A percentile compares a stretch with the other conserved stretches of the same genome.
Conservation (phyloP, 2,329 filamentous ascomycete genomes). For the Trichoderma harzianum region DNA sequence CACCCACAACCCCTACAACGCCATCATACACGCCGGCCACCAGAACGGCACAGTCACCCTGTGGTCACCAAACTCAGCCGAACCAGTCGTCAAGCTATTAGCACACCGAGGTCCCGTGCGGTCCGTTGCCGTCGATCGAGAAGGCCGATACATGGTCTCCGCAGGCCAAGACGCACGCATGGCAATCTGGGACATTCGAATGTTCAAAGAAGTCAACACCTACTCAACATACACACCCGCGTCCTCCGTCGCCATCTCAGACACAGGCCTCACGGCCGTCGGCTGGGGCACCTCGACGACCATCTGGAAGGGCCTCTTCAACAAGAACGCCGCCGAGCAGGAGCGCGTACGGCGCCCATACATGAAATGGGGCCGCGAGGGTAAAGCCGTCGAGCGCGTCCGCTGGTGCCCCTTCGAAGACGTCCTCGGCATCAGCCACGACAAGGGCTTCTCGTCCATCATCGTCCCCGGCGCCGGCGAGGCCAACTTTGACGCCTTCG, state of each 20-base stretch:
- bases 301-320: slow-evolving; percentile 88
- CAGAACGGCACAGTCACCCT: slow-evolving; percentile 92
- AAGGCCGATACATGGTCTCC: slow-evolving; percentile 93
- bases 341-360: slow-evolving; percentile 84
- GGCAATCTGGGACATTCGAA: slow-evolving; percentile 94
- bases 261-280: slow-evolving; percentile 81
- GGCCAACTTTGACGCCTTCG: slow-evolving; percentile 90
- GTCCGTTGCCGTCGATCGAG: slow-evolving; percentile 78
- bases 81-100: slow-evolving; percentile 85
- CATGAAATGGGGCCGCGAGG: slow-evolving; percentile 88
- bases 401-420: slow-evolving; percentile 96
- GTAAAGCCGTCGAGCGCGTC: slow-evolving; percentile 73
- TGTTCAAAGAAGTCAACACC: slow-evolving; percentile 86
- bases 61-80: slow-evolving; percentile 89
- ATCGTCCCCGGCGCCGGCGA: slow-evolving; percentile 94
- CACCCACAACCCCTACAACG: slow-evolving; percentile 87
- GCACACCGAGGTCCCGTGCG: slow-evolving; percentile 87
- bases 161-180: slow-evolving; percentile 86
- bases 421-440: slow-evolving; percentile 79
- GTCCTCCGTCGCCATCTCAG: slow-evolving; percentile 81
- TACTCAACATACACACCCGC: slow-evolving; percentile 84
- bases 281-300: slow-evolving; percentile 87
- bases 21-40: slow-evolving; percentile 86
- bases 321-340: slow-evolving; percentile 66
- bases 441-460: slow-evolving; percentile 82